Base-by-base conservation (phyloP, 148 eudicot species). In the Rhododendron williamsianum region DNA sequence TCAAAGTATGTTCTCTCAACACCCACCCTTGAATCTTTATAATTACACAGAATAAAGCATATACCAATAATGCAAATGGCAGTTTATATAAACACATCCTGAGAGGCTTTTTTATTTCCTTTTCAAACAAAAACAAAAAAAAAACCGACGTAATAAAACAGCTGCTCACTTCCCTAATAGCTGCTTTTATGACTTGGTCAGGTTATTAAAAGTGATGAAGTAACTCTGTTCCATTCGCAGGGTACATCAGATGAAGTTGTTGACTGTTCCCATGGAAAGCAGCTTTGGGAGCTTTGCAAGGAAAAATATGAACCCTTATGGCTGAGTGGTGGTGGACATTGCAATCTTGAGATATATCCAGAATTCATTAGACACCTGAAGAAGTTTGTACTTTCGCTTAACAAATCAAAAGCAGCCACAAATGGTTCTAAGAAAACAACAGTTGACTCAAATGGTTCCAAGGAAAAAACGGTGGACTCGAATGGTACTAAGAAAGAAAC, bases 191-290 rank as follows among this genome's bases (percentile, higher is more conserved):
- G 71, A 81, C 58, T 52, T 30, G n/a, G 49, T 49, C 4, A 12
- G 18, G 18, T 27, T 30, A 30, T 25, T 67, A 25, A 21, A 36
- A 60, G 19, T 85, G 83, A 18, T 60, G 3, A 56, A 19, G 46
- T 60, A 45, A 79, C 60, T 56, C 52, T 18, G 63, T 30, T 84
- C 41, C 27, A 48, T 78, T 77, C 49, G 33, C 90, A 95, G 98
- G 98, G 98, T 58, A 94, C 99, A 84, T 92, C 98, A 51, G 99
- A 96, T 85, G 99, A 96, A 63, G 96, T 96, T 52, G 99, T 96
- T 77, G 98, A 96, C 85, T 95, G 92, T 54, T 92, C 99, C 87
- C 99, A 96, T 21, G 99, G 99, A 84, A 96, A 92, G 91, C 97
- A 96, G 87, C 96, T 96, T 43, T 87, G 91, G 87, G 98, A 96